Percentiles rank a stretch among this genome's conserved stretches.
Evolutionary conservation across 2,329 filamentous ascomycete genomes (phyloP).

Genomic region (Colletotrichum spaethianum): DNA sequence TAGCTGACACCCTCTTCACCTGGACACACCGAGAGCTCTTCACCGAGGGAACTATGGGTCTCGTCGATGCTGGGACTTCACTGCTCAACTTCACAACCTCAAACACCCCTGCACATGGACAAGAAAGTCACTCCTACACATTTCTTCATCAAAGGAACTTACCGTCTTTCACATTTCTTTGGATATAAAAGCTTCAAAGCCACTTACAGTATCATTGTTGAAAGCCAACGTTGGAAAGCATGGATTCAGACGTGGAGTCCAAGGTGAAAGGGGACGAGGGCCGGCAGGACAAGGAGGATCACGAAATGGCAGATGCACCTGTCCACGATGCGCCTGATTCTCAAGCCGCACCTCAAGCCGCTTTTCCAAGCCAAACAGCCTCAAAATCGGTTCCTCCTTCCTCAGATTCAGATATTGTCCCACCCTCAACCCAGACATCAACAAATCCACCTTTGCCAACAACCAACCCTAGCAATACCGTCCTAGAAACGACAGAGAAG

Average conservation of each 20-base stretch:
- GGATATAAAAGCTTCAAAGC: background rate
- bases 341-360: conserved; percentile 1
- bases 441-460: conserved; percentile 45
- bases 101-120: background rate
- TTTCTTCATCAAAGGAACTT: background rate
- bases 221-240: background rate
- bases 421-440: conserved; percentile 47
- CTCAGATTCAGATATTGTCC: conserved; percentile 40
- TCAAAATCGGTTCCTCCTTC: background rate
- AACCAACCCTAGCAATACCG: conserved; percentile 43
- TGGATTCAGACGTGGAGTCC: conserved; percentile 32
- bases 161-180: background rate
- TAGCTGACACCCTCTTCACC: background rate
- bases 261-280: conserved; percentile 21
- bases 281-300: conserved; percentile 32
- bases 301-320: conserved; percentile 34
- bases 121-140: background rate
- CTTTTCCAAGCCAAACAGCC: background rate
- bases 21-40: conserved; percentile 7
- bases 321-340: background rate
- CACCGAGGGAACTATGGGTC: conserved; percentile 26
- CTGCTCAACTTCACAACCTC: conserved; percentile 9
- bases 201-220: background rate
- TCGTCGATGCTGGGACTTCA: conserved; percentile 12
- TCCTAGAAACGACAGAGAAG: conserved; percentile 40